Evolutionary conservation across 1,139 yeast species (phyloP).

Genomic region (Candida sp.): DNA sequence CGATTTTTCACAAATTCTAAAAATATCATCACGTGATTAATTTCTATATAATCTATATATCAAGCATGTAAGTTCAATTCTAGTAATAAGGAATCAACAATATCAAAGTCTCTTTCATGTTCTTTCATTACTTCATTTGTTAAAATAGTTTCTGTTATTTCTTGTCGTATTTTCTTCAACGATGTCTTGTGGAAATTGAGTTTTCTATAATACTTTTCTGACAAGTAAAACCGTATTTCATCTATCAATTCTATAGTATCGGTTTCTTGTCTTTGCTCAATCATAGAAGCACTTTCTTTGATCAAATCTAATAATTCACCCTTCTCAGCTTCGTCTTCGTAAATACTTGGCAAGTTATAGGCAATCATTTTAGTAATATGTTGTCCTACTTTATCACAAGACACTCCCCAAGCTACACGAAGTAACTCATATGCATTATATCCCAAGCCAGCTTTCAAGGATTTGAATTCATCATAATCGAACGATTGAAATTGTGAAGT

Average conservation of each 20-base stretch:
- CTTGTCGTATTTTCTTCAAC: neutral
- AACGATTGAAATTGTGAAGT: conserved; percentile 33
- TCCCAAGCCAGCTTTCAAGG: conserved; percentile 18
- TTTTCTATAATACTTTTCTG: conserved; percentile 38
- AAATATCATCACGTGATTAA: conserved; percentile 5
- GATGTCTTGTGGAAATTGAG: conserved; percentile 8
- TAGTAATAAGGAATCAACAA: conserved; percentile 42
- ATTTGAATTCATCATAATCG: conserved; percentile 16
- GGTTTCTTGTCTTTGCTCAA: conserved; percentile 60
- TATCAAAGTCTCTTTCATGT: conserved; percentile 32
- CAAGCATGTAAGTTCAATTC: conserved; percentile 45
- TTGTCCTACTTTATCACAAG: conserved; percentile 63
- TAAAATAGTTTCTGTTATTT: neutral
- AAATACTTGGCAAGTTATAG: conserved; percentile 37
- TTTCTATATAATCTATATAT: neutral
- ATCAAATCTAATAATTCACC: conserved; percentile 18
- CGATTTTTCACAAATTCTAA: neutral
- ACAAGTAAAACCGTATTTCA: conserved; percentile 67
- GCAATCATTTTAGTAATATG: conserved; percentile 61
- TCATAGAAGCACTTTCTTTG: conserved; percentile 52
- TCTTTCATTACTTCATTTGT: conserved; percentile 10
- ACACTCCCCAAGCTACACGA: conserved; percentile 64
- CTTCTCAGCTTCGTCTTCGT: conserved; percentile 24
- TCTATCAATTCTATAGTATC: conserved; percentile 80
- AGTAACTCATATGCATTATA: conserved; percentile 53